Conservation (phyloP, 2,329 filamentous ascomycete species). For the Fusarium avenaceum region DNA sequence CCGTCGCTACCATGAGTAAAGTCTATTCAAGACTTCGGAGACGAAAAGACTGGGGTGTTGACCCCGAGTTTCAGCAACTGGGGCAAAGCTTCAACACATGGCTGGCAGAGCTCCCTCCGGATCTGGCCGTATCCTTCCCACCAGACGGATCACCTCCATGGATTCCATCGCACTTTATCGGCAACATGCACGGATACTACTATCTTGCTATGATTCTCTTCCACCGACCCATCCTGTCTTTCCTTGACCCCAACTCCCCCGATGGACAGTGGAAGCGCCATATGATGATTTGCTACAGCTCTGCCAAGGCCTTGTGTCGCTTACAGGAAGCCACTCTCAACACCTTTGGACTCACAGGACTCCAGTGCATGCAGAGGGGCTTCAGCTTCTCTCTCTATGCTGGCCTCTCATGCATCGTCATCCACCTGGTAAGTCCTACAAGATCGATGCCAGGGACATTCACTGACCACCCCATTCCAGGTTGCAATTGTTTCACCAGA, state of each 20-base stretch:
- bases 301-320: conserved; percentile 87
- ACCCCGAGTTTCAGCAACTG: conserved; percentile 84
- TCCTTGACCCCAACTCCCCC: conserved; percentile 77
- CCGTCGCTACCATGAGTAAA: conserved; percentile 81
- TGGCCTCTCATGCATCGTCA: conserved; percentile 89
- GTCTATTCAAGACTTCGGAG: conserved; percentile 80
- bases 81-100: conserved; percentile 83
- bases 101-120: conserved; percentile 80
- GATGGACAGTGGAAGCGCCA: conserved; percentile 88
- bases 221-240: conserved; percentile 85
- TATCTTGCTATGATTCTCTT: conserved; percentile 88
- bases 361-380: conserved; percentile 92
- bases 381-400: conserved; percentile 97
- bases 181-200: conserved; percentile 91
- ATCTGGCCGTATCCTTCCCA: conserved; percentile 83
- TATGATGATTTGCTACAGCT: conserved; percentile 86
- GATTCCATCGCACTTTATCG: conserved; percentile 88
- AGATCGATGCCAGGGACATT: background rate
- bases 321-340: conserved; percentile 86
- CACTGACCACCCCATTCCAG: conserved; percentile 59
- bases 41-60: conserved; percentile 87
- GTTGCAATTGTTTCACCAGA: conserved; percentile 94
- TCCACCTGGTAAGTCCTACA: conserved; percentile 80
- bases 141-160: conserved; percentile 84
- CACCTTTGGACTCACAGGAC: conserved; percentile 80